phyloP scores from a whole-genome alignment of 768 basidiomycete genomes.

The Suillus lakei region DNA sequence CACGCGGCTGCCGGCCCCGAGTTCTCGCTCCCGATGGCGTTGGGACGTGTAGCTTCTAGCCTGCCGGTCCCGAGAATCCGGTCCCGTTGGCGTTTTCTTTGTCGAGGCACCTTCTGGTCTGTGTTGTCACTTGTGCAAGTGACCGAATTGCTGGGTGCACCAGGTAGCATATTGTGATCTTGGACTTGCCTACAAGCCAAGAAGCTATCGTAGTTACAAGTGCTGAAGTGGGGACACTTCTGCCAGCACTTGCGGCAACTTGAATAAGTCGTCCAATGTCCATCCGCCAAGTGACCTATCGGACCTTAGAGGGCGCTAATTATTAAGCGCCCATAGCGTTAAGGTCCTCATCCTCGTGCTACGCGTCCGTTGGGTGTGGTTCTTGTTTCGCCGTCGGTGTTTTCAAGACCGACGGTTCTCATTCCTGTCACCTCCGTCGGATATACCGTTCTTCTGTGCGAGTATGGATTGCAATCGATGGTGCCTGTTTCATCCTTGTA shows the following conservation, averaged over 20 bases:
- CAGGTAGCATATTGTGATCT: not conserved
- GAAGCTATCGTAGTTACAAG: no score
- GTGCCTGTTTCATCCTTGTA: not conserved
- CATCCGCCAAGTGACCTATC: not conserved
- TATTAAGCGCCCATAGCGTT: not conserved
- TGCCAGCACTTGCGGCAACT: not conserved
- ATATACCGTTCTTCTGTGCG: not conserved
- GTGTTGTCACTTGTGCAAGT: not conserved
- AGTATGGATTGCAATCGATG: not conserved
- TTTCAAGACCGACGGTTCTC: not conserved
- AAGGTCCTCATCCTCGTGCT: not conserved
- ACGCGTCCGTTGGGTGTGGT: not conserved
- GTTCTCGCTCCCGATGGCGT: not conserved
- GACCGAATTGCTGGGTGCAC: no score
- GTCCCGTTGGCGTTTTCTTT: not conserved
- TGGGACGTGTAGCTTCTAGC: not conserved
- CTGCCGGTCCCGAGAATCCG: not conserved
- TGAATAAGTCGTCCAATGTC: not conserved
- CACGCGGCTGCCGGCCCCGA: no score
- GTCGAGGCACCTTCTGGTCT: not conserved
- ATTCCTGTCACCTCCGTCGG: constrained; percentile 4
- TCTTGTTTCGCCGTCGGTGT: constrained; percentile 2
- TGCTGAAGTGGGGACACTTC: not conserved
- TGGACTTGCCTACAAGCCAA: not conserved
- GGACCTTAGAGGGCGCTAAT: not conserved